phyloP scores from a whole-genome alignment of 2,329 filamentous ascomycete genomes.

The Xylariaceae sp. region DNA sequence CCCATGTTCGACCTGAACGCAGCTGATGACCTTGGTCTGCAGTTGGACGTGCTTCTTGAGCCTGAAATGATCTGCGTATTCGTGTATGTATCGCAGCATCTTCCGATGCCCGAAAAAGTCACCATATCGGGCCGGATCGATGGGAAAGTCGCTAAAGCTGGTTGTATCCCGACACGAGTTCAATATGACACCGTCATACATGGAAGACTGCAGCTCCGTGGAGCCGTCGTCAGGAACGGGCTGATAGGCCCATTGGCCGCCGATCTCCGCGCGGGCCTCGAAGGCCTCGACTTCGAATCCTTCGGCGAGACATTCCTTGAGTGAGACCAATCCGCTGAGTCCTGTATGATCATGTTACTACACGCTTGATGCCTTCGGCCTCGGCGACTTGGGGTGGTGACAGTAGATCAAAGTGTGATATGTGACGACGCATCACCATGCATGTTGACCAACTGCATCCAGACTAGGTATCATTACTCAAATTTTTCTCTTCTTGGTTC shows the following conservation, averaged over 20 bases:
- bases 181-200: conserved; percentile 41
- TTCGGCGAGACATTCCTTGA: conserved; percentile 44
- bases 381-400: conserved; percentile 15
- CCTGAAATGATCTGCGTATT: conserved; percentile 42
- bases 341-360: conserved; percentile 27
- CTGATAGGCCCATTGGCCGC: conserved; percentile 45
- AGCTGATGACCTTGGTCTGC: conserved; percentile 37
- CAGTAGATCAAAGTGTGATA: conserved; percentile 24
- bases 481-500: too few species aligned
- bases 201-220: conserved; percentile 35
- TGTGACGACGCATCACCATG: conserved; percentile 15
- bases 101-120: conserved; percentile 42
- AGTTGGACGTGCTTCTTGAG: conserved; percentile 40
- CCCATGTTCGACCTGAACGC: conserved; percentile 29
- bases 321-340: conserved; percentile 38
- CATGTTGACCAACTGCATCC: background rate
- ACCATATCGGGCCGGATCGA: conserved; percentile 42
- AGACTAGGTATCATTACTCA: too few species aligned
- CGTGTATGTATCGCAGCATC: conserved; percentile 40
- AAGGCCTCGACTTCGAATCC: conserved; percentile 40
- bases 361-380: background rate
- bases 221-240: conserved; percentile 15
- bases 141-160: conserved; percentile 44
- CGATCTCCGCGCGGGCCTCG: conserved; percentile 40
- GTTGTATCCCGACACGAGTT: conserved; percentile 44